Evolutionary conservation across 495 filamentous ascomycete genomes (phyloP).

Genomic region (Astrocystis sublimbata): DNA sequence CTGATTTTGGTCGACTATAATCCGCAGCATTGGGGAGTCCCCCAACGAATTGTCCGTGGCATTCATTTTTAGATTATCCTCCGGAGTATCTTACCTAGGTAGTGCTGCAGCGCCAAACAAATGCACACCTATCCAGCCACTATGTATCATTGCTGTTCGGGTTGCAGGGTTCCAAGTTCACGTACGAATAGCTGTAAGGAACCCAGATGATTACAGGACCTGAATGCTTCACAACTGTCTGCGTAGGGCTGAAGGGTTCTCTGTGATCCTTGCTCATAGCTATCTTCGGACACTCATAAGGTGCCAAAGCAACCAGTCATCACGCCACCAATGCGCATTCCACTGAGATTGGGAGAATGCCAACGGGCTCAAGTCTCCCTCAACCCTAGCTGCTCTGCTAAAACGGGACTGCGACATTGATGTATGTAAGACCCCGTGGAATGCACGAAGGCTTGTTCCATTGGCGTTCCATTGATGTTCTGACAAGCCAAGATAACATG

Average conservation of each 20-base stretch:
- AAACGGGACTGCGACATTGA: slow-evolving; percentile 8
- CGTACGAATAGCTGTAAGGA: not conserved
- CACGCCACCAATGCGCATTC: not conserved
- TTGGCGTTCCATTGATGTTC: slow-evolving; percentile 1
- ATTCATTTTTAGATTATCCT: no score
- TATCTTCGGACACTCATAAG: not conserved
- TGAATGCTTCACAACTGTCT: not conserved
- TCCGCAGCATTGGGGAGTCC: slow-evolving; percentile 1
- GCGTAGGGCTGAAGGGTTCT: slow-evolving; percentile 1
- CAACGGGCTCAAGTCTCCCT: not conserved
- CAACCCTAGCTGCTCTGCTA: not conserved
- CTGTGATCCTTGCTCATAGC: not conserved
- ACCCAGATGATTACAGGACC: not conserved
- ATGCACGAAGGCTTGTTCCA: no score
- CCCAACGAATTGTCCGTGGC: no score
- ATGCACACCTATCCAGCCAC: no score
- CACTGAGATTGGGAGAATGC: not conserved
- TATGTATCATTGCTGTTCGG: not conserved
- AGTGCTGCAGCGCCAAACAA: no score
- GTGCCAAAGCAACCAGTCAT: not conserved
- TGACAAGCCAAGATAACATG: slow-evolving; percentile 3
- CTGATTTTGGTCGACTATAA: slow-evolving; percentile 3
- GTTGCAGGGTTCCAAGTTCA: not conserved
- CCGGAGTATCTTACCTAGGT: no score
- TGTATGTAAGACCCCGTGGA: slow-evolving; percentile 6